These are phyloP conservation scores for Colletotrichum caudatum DNA, from an alignment of 2,329 filamentous ascomycete genomes.

Conservation along the genomic window DNA sequence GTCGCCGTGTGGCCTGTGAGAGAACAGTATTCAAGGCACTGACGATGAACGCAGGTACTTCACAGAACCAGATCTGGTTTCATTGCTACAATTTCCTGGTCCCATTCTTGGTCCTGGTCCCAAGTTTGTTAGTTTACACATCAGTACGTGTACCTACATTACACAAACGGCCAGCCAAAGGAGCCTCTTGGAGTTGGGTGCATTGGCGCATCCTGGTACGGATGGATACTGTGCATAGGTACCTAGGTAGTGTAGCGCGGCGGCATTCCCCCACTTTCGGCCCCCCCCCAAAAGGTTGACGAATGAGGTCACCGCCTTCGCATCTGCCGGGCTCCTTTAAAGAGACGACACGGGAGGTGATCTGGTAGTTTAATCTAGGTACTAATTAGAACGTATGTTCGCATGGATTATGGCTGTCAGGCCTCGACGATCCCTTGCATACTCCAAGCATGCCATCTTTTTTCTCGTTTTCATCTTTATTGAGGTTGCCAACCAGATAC, in stretches of 20 bases:
- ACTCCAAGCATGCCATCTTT: slow-evolving; percentile 11
- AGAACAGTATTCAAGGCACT: not conserved
- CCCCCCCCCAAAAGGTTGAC: slow-evolving; percentile 21
- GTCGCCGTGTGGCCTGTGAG: not conserved
- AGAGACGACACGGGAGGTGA: slow-evolving; percentile 20
- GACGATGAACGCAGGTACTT: not conserved
- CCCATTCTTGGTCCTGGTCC: not conserved
- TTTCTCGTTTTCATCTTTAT: not conserved
- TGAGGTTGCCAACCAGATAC: not conserved
- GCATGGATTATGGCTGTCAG: slow-evolving; percentile 34
- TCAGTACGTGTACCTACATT: not conserved
- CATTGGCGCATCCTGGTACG: slow-evolving; percentile 7
- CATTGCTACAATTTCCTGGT: not conserved
- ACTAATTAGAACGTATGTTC: not conserved
- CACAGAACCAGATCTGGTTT: not conserved
- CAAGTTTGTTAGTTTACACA: not conserved
- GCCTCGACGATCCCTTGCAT: slow-evolving; percentile 15
- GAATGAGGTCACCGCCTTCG: slow-evolving; percentile 39
- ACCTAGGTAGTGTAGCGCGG: slow-evolving; percentile 13
- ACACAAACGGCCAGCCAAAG: not conserved
- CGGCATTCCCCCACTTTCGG: slow-evolving; percentile 37
- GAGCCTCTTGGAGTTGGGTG: slow-evolving; percentile 1
- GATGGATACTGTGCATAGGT: not conserved
- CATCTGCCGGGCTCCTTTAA: slow-evolving; percentile 19
- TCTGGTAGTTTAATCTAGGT: not conserved